Evolutionary conservation across 2,329 filamentous ascomycete species (phyloP), one percentile per base, ranked within the genome.

Genomic region (Ophiostoma fasciatum): DNA sequence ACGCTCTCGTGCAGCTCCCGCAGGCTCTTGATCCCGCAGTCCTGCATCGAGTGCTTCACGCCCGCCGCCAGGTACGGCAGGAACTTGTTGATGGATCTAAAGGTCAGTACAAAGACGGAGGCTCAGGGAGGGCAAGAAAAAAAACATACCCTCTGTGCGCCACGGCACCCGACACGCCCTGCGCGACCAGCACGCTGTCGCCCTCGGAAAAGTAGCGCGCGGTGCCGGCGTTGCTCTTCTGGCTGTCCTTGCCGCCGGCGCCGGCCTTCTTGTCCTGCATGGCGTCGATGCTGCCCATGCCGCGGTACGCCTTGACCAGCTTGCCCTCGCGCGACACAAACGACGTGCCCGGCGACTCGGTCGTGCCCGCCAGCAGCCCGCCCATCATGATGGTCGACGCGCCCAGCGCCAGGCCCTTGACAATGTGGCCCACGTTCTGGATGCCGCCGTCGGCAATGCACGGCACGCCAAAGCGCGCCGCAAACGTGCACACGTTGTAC

Each of bases 241-340:
- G 76, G 59, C 67, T 74, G 54, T 85, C 74, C 58, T 75, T 81
- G 51, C 66, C 63, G 46, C 78, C 80, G 41, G 60, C 68, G 37
- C 82, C 84, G 10, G 87, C 85, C 70, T 94, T 94, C 74, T 90
- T 94, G 64, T 96, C 88, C 64, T 96, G 87, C 90, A 98, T 98
- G 48, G 90, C 90, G 52, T 94, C 90, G 55, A 98, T 98, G 61
- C 79, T 87, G 48, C 90, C 90, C 90, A 98, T 98, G 42, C 90
- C 90, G 60, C 90, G 82, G 71, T 98, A 98, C 28, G 90, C 87
- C 72, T 98, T 98, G 60, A 98, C 88, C 37, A 98, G 78, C 71
- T 96, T 92, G 46, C 90, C 90, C 62, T 96, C 88, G 42, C 82
- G 80, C 53, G 83, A 93, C 49, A 98, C 84, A 54, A 93, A 96